These are phyloP conservation scores for Vitis hybrid DNA, from an alignment of 177 flowering plant genomes.

Conservation along the genomic window DNA sequence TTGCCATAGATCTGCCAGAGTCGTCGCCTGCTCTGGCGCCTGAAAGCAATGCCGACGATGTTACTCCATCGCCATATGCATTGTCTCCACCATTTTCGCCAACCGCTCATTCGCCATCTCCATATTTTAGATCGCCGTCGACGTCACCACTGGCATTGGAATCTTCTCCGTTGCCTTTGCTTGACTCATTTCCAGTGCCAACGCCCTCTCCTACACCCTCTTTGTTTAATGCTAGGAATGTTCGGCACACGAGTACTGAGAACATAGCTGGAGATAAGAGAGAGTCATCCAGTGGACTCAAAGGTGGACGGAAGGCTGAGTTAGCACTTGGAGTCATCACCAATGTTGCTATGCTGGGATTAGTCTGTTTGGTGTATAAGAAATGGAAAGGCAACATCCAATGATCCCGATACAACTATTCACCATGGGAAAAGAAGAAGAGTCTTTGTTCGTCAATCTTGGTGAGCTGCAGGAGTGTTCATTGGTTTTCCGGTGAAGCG, in stretches of 20 bases:
- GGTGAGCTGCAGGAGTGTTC: rapidly evolving
- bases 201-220: slow-evolving; percentile 8
- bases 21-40: neutral
- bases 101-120: slow-evolving; percentile 5
- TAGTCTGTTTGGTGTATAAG: slow-evolving; percentile 44
- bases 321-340: slow-evolving; percentile 39
- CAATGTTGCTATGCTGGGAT: slow-evolving; percentile 26
- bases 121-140: neutral
- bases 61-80: no score
- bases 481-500: no score
- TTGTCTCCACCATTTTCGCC: slow-evolving; percentile 8
- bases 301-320: slow-evolving; percentile 48
- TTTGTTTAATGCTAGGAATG: slow-evolving; percentile 8
- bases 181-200: slow-evolving; percentile 22
- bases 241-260: neutral
- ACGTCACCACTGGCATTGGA: neutral
- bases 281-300: slow-evolving; percentile 29
- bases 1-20: slow-evolving; percentile 13
- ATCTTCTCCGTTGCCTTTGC: slow-evolving; percentile 3
- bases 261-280: neutral
- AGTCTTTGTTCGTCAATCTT: no score
- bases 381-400: slow-evolving; percentile 45
- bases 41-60: no score
- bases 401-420: slow-evolving; percentile 35
- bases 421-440: slow-evolving; percentile 25